Conservation (phyloP, 768 basidiomycete genomes). For the Suillus subalutaceus region DNA sequence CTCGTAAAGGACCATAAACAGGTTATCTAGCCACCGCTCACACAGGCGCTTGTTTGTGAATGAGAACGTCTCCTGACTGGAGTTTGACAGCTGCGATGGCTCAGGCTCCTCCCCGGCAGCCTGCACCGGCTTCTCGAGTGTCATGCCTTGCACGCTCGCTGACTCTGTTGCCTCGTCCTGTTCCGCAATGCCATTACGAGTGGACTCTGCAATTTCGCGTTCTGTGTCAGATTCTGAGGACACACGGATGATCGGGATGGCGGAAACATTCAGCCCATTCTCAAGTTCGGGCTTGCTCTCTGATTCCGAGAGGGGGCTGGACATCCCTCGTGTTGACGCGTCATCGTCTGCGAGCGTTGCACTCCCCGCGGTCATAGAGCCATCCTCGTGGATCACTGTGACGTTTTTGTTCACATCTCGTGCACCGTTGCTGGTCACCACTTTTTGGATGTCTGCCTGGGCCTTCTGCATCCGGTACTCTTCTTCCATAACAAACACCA, state of each 20-base stretch:
- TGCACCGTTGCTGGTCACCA: constrained; percentile 27
- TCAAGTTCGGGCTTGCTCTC: constrained; percentile 15
- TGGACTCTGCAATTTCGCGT: constrained; percentile 35
- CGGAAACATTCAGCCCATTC: constrained; percentile 12
- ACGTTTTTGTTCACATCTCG: constrained; percentile 28
- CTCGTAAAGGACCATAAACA: constrained; percentile 99
- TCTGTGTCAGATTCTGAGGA: constrained; percentile 70
- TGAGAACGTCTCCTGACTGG: constrained; percentile 68
- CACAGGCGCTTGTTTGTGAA: constrained; percentile 97
- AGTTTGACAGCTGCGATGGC: constrained; percentile 24
- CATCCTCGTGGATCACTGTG: constrained; percentile 66
- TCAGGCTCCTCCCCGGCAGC: constrained; percentile 39
- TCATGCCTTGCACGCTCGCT: constrained; percentile 28
- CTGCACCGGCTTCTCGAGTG: constrained; percentile 45
- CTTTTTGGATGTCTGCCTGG: constrained; percentile 60
- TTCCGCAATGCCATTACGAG: constrained; percentile 32
- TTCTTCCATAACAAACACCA: constrained; percentile 99
- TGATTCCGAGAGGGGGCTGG: constrained; percentile 40
- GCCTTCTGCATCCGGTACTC: constrained; percentile 98
- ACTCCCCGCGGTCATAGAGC: constrained; percentile 42
- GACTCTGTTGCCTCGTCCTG: constrained; percentile 39
- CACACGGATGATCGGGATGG: constrained; percentile 76
- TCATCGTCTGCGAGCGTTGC: constrained; percentile 56
- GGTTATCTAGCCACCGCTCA: constrained; percentile 96
- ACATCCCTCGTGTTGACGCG: constrained; percentile 69